Evolutionary conservation across 148 eudicot species (phyloP), one percentile per base, ranked within the genome.

Genomic region (Spergularia bocconei): DNA sequence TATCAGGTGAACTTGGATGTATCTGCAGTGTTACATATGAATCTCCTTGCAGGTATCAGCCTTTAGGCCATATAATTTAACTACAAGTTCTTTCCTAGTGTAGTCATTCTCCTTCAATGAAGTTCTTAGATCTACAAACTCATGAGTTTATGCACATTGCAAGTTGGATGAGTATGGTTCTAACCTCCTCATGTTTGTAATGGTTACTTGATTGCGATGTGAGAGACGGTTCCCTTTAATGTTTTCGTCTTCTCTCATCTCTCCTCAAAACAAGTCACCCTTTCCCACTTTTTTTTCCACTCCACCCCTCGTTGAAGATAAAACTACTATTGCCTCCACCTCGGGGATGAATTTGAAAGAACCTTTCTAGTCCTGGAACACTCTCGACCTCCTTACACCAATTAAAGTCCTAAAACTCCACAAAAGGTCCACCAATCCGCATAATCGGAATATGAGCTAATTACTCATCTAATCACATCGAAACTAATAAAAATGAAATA

Each of bases 1-100:
- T 81, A 41, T 85, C 84, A 92, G 98, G 86, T 81, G 87, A 80
- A 72, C 83, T 80, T 79, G 98, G 92, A 79, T 92, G 98, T 80
- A 83, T 90, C 76, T 90, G 93, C 89, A 83, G 80, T 71, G 95
- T 91, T 62, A 85, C 83, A 33, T 86, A 84, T 61, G 93, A 84
- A 70, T 91, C 98, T 70, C 69, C 90, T 55, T 93, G 98, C 88
- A 89, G 98, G 98, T 93, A 85, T 44, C 10, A 9, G 48, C 48
- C 48, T 44, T 41, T 6, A 66, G 69, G 41, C 39, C 61, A 39
- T 39, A 47, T 0, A 75, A 65, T 19, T 7, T 14, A 13, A 38
- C n/a, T 48, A 62, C 50, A 5, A 36, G 3, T 8, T 54, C 65
- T 44, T 82, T 50, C 57, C 56, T 48, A 67, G 33, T 36, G 39